Conservation (phyloP, 352 stramenopile species). For the Pythium periplocum region DNA sequence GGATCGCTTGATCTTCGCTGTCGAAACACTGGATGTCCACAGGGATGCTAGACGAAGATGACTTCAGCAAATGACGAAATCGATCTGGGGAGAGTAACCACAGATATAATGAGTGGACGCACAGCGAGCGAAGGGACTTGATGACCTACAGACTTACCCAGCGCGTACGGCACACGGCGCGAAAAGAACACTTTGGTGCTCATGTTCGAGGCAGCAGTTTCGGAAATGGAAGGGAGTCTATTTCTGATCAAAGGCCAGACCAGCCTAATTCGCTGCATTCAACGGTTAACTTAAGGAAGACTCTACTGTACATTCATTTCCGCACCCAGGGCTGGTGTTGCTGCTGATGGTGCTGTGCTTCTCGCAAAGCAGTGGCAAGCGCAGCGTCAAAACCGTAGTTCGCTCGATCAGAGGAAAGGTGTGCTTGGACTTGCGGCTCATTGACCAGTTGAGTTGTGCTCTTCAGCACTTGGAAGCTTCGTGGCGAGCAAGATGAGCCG, state of each 20-base stretch:
- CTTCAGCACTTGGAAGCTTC: too few species aligned
- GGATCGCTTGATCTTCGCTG: slow-evolving; percentile 20
- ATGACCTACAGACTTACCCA: neutral
- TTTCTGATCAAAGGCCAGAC: too few species aligned
- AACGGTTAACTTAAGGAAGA: too few species aligned
- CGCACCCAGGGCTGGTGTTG: neutral
- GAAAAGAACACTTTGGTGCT: slow-evolving; percentile 2
- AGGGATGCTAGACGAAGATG: neutral
- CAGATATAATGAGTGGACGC: too few species aligned
- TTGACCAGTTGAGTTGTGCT: neutral
- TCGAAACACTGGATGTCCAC: slow-evolving; percentile 11
- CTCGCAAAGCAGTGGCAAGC: neutral
- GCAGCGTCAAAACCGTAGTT: slow-evolving; percentile 4
- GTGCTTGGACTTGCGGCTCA: neutral
- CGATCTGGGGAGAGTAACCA: too few species aligned
- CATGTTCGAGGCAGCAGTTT: too few species aligned
- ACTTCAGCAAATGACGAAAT: too few species aligned
- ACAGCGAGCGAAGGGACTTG: too few species aligned
- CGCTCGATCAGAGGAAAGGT: neutral
- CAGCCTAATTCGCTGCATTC: too few species aligned
- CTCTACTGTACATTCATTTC: too few species aligned
- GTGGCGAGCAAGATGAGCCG: too few species aligned
- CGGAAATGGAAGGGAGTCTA: too few species aligned
- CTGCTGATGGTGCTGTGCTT: slow-evolving; percentile 1
- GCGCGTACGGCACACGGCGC: slow-evolving; percentile 1